phyloP scores from a whole-genome alignment of 768 basidiomycete species.

The Chalciporus chontae region DNA sequence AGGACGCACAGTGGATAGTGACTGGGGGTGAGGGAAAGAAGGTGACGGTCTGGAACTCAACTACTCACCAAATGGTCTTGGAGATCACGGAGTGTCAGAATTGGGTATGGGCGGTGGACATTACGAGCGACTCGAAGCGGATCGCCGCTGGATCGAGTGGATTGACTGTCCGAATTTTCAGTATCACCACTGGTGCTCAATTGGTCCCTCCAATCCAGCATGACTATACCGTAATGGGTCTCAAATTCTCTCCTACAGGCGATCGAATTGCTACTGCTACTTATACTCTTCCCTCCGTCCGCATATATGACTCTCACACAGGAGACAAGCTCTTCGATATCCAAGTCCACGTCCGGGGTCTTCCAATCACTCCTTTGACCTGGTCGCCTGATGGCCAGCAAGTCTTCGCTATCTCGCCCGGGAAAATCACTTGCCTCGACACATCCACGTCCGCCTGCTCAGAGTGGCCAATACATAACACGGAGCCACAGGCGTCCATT shows the following conservation, averaged over 20 bases:
- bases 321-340: not conserved
- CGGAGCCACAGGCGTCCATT: not conserved
- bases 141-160: conserved; percentile 8
- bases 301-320: conserved; percentile 2
- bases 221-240: not conserved
- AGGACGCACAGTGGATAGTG: conserved; percentile 10
- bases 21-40: not conserved
- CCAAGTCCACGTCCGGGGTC: too few relatives aligned
- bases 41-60: conserved; percentile 2
- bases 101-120: conserved; percentile 2
- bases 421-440: too few relatives aligned
- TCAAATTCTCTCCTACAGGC: conserved; percentile 8
- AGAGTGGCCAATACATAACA: too few relatives aligned
- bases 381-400: too few relatives aligned
- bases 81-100: not conserved
- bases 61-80: not conserved
- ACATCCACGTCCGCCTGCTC: too few relatives aligned
- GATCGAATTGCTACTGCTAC: not conserved
- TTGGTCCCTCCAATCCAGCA: conserved; percentile 4
- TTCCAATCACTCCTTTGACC: too few relatives aligned
- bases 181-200: conserved; percentile 1
- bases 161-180: conserved; percentile 3
- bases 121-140: conserved; percentile 8
- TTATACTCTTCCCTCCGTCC: not conserved
- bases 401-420: too few relatives aligned